Conservation (phyloP, 1,284 basidiomycete genomes). For the Ceraceosorus bombacis region DNA sequence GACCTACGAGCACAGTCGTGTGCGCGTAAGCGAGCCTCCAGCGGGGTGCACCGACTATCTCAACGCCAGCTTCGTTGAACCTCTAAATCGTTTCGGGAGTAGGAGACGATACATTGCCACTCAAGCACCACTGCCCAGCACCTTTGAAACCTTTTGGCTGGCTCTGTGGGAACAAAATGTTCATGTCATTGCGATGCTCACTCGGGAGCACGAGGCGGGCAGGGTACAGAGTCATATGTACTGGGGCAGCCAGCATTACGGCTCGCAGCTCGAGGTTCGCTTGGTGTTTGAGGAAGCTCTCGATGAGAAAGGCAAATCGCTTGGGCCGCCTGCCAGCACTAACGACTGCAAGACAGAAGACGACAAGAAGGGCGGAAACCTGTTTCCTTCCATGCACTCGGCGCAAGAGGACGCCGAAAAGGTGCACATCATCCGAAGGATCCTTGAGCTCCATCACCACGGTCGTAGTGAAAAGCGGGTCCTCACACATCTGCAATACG, state of each 20-base stretch:
- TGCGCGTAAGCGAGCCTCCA: slow-evolving; percentile 18
- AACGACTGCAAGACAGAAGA: slow-evolving; percentile 3
- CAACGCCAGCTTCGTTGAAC: slow-evolving; percentile 42
- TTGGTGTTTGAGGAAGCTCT: slow-evolving; percentile 27
- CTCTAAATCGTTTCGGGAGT: slow-evolving; percentile 26
- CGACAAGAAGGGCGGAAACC: slow-evolving; percentile 15
- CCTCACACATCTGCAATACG: slow-evolving; percentile 40
- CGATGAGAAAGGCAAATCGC: slow-evolving; percentile 12
- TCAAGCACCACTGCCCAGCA: slow-evolving; percentile 84
- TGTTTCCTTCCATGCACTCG: slow-evolving; percentile 9
- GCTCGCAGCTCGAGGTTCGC: slow-evolving; percentile 50
- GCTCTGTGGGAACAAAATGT: slow-evolving; percentile 56
- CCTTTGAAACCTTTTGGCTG: slow-evolving; percentile 89
- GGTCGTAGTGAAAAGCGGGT: slow-evolving; percentile 13
- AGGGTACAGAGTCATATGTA: slow-evolving; percentile 85
- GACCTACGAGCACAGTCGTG: slow-evolving; percentile 78
- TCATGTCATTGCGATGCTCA: slow-evolving; percentile 64
- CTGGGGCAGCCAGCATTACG: slow-evolving; percentile 69
- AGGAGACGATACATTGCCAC: slow-evolving; percentile 78
- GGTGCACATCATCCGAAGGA: slow-evolving; percentile 20
- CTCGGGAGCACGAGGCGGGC: slow-evolving; percentile 80
- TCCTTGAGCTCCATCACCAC: slow-evolving; percentile 21
- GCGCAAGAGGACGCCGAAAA: slow-evolving; percentile 16
- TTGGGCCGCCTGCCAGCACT: slow-evolving; percentile 1
- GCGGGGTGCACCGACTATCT: slow-evolving; percentile 28